Evolutionary conservation across 1,284 basidiomycete genomes (phyloP).

Genomic region (Malassezia sp.): DNA sequence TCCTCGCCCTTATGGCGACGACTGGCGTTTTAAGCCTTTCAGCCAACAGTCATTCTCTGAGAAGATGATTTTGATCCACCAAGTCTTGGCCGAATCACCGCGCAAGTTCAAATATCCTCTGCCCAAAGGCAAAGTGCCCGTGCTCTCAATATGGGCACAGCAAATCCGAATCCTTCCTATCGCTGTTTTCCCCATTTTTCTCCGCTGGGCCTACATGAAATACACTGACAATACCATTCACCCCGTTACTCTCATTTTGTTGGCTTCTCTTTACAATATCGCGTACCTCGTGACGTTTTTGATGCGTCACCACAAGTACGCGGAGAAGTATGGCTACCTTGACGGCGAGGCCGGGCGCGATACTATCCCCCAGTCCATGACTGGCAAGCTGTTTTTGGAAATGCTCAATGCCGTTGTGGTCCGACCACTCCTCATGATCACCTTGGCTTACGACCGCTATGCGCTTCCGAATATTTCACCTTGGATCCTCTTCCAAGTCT

Average conservation of each 20-base stretch:
- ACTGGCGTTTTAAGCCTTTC: not conserved
- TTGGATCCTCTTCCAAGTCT: conserved; percentile 28
- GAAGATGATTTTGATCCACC: not conserved
- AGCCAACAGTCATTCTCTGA: not conserved
- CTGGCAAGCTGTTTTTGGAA: conserved; percentile 19
- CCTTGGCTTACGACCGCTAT: conserved; percentile 26
- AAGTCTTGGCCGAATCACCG: not conserved
- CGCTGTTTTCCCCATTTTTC: conserved; percentile 17
- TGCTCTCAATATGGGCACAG: conserved; percentile 21
- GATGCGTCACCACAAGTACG: conserved; percentile 15
- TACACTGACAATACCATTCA: conserved; percentile 21
- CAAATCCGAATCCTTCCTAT: conserved; percentile 25
- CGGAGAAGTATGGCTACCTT: conserved; percentile 25
- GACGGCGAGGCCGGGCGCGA: conserved; percentile 25
- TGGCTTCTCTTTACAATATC: conserved; percentile 19
- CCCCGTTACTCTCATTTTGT: conserved; percentile 19
- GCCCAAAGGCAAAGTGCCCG: conserved; percentile 16
- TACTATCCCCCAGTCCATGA: conserved; percentile 22
- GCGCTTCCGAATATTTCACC: conserved; percentile 17
- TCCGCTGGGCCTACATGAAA: conserved; percentile 22
- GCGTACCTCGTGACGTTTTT: conserved; percentile 17
- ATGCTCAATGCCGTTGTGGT: conserved; percentile 22
- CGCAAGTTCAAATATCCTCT: not conserved
- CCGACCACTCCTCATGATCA: conserved; percentile 23
- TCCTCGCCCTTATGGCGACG: not conserved